Conservation (phyloP, 495 filamentous ascomycete species). For the Aspergillus bertholletiae region DNA sequence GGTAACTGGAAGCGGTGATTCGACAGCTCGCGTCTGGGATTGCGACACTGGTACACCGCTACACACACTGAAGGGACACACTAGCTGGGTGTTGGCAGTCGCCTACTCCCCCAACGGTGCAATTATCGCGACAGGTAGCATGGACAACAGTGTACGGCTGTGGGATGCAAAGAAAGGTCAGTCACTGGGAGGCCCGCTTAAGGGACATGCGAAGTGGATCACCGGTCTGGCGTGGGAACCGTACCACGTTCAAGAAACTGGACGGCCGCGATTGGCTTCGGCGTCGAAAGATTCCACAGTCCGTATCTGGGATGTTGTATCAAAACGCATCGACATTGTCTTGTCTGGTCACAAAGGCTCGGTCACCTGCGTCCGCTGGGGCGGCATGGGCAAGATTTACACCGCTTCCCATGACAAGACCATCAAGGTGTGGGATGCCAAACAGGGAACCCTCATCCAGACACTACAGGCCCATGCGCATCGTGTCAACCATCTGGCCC, state of each 20-base stretch:
- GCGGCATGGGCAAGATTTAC: conserved; percentile 82
- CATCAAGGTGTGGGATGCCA: conserved; percentile 86
- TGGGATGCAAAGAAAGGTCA: conserved; percentile 88
- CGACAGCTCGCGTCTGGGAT: conserved; percentile 92
- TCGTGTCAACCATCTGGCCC: conserved; percentile 92
- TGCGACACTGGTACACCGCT: conserved; percentile 90
- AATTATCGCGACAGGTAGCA: conserved; percentile 84
- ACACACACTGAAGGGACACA: conserved; percentile 88
- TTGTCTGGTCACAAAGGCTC: conserved; percentile 85
- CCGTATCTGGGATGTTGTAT: conserved; percentile 80
- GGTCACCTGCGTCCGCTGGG: conserved; percentile 92
- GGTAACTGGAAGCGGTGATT: conserved; percentile 87
- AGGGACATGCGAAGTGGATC: conserved; percentile 90
- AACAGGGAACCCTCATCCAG: conserved; percentile 73
- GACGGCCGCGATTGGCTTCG: conserved; percentile 76
- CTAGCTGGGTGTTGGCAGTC: conserved; percentile 87
- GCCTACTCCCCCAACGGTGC: conserved; percentile 80
- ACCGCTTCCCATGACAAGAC: conserved; percentile 90
- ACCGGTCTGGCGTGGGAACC: conserved; percentile 90
- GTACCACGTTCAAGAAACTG: conserved; percentile 76
- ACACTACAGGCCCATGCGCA: conserved; percentile 81
- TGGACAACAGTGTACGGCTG: conserved; percentile 86
- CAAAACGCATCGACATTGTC: conserved; percentile 72
- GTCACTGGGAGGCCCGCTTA: conserved; percentile 69
- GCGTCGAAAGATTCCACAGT: conserved; percentile 89